Evolutionary conservation across 768 basidiomycete genomes (phyloP).

Genomic region (Boletus eberwhitei): DNA sequence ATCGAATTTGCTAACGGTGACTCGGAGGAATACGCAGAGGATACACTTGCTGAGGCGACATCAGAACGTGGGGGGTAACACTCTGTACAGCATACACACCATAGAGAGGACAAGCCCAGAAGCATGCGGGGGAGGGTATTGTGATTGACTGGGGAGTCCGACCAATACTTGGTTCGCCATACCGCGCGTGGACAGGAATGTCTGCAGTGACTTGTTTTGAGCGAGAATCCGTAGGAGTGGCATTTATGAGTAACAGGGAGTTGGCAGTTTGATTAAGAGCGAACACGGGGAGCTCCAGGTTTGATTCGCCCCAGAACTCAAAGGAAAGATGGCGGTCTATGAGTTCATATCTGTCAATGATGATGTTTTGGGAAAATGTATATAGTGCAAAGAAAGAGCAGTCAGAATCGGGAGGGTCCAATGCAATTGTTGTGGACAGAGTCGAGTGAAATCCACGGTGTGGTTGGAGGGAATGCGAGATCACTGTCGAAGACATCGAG

Average conservation of each 20-base stretch:
- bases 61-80: slow-evolving; percentile 5
- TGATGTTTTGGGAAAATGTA: slow-evolving; percentile 38
- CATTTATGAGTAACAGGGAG: slow-evolving; percentile 33
- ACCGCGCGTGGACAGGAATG: slow-evolving; percentile 45
- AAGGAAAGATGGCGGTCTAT: slow-evolving; percentile 30
- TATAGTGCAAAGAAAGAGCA: slow-evolving; percentile 35
- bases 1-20: slow-evolving; percentile 20
- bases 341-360: slow-evolving; percentile 47
- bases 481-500: slow-evolving; percentile 17
- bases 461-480: slow-evolving; percentile 21
- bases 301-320: slow-evolving; percentile 35
- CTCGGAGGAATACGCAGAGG: slow-evolving; percentile 9
- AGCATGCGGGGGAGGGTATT: slow-evolving; percentile 27
- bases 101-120: slow-evolving; percentile 32
- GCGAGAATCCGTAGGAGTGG: slow-evolving; percentile 10
- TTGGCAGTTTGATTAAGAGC: slow-evolving; percentile 29
- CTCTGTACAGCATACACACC: slow-evolving; percentile 15
- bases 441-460: slow-evolving; percentile 32
- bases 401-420: slow-evolving; percentile 4
- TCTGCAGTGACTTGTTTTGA: slow-evolving; percentile 21
- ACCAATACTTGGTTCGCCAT: slow-evolving; percentile 29
- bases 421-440: slow-evolving; percentile 19
- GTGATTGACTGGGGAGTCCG: slow-evolving; percentile 17
- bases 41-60: slow-evolving; percentile 1
- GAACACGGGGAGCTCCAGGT: slow-evolving; percentile 43